Conservation (phyloP, 148 eudicot genomes). For the Vaccinium darrowii region DNA sequence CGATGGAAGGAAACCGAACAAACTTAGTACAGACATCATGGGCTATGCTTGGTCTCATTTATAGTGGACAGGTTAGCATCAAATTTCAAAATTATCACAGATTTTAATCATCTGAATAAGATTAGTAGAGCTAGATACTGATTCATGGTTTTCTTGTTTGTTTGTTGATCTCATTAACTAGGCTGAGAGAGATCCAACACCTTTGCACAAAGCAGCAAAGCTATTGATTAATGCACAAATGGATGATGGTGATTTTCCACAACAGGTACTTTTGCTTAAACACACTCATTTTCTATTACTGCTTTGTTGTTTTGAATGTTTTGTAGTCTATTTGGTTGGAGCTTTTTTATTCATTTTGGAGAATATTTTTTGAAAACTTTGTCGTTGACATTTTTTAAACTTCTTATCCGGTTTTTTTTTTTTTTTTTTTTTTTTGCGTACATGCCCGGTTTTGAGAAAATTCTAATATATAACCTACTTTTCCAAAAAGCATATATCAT, state of each 20-base stretch:
- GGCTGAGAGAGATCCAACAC: slow-evolving; percentile 6
- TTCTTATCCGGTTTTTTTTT: no score
- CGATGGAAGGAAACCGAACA: no score
- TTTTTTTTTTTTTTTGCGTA: no score
- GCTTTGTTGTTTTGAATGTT: not conserved
- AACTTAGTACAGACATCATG: no score
- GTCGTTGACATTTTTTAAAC: no score
- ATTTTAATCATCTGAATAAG: not conserved
- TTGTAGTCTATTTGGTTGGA: not conserved
- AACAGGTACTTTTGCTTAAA: not conserved
- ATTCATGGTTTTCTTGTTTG: not conserved
- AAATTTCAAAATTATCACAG: not conserved
- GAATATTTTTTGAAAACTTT: no score
- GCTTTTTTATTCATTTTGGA: no score
- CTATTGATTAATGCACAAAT: slow-evolving; percentile 2
- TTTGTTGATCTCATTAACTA: not conserved
- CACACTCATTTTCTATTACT: not conserved
- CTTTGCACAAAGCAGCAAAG: slow-evolving; percentile 1
- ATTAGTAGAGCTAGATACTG: no score
- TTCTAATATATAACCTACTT: not conserved
- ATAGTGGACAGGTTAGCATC: no score
- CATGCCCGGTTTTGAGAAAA: no score
- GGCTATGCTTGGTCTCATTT: no score
- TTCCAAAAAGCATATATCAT: not conserved
- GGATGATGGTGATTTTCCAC: slow-evolving; percentile 8